Evolutionary conservation across 257 asterid species (phyloP), one percentile per base, ranked within the genome.

Genomic region (Perilla frutescens): DNA sequence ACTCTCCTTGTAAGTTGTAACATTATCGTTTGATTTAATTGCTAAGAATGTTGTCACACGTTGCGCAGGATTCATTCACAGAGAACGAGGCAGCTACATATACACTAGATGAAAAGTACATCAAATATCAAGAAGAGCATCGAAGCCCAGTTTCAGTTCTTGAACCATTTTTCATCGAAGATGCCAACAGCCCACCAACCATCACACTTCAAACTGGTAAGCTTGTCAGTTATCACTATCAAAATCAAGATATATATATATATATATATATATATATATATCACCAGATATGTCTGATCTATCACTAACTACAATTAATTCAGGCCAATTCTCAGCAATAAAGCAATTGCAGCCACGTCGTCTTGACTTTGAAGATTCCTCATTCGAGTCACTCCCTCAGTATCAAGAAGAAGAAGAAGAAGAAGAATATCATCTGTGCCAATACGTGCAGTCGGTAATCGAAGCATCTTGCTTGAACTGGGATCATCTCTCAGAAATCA

Each of bases 61-160:
- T 20, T 20, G 26, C 26, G 65, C 71, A 84, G 89, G 84, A 76
- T 60, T 81, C 81, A n/a, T 78, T 63, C 54, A 66, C 87, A 20
- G 86, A 81, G 55, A 76, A 76, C 51, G 89, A 84, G 80, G 81
- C 71, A 8, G 69, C 36, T 11, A 53, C 81, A 62, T 89, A 87
- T 47, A 66, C 85, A 70, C 41, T 55, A 40, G 76, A 83, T 54
- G 26, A 34, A 37, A 36, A 60, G 80, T 68, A 67, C 70, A 64
- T 66, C 56, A 89, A 86, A 69, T 72, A 80, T 78, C 87, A 81
- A 82, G 92, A 81, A 77, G 96, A 87, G 76, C 87, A 85, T 74
- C 86, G 70, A 61, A 93, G 96, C 84, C 98, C 98, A 6, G 86
- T 87, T 63, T 93, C 98, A 50, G 98, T 93, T 11, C 88, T 93